Percentiles rank a stretch among this genome's conserved stretches.
phyloP scores from a whole-genome alignment of 768 basidiomycete species.

The Pilatotrama ljubarskyi region DNA sequence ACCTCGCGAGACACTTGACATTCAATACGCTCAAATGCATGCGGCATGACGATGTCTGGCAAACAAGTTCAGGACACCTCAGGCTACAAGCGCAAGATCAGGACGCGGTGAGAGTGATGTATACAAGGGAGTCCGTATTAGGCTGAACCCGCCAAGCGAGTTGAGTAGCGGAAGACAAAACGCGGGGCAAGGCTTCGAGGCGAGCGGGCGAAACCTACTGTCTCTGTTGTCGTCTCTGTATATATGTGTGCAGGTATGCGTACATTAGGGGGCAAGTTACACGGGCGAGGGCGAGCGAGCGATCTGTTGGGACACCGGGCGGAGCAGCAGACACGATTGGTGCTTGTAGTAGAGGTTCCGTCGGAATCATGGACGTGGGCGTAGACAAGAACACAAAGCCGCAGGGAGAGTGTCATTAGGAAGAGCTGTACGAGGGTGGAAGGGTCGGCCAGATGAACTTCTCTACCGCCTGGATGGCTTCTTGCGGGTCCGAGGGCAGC shows the following conservation, averaged over 20 bases:
- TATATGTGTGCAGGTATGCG: slow-evolving; percentile 5
- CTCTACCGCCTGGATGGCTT: slow-evolving; percentile 65
- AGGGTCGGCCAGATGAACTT: slow-evolving; percentile 72
- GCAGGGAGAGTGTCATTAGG: not conserved
- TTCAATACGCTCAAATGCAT: too few species aligned
- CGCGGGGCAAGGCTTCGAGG: not conserved
- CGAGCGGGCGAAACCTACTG: not conserved
- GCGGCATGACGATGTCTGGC: too few species aligned
- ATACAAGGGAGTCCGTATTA: too few species aligned
- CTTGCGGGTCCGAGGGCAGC: slow-evolving; percentile 66
- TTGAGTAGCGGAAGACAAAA: not conserved
- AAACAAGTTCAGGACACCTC: too few species aligned
- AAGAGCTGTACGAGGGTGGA: slow-evolving; percentile 12
- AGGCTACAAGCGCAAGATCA: too few species aligned
- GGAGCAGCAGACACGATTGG: not conserved
- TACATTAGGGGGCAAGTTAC: slow-evolving; percentile 14
- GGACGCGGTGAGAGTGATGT: too few species aligned
- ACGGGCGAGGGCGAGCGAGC: not conserved
- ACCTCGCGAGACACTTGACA: too few species aligned
- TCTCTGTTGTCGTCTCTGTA: not conserved
- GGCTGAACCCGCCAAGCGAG: too few species aligned
- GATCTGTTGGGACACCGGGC: too few species aligned
- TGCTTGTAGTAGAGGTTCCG: not conserved
- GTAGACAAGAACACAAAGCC: not conserved
- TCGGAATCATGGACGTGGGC: not conserved